Conservation (phyloP, 2,329 filamentous ascomycete genomes). For the Verruconis gallopava region DNA sequence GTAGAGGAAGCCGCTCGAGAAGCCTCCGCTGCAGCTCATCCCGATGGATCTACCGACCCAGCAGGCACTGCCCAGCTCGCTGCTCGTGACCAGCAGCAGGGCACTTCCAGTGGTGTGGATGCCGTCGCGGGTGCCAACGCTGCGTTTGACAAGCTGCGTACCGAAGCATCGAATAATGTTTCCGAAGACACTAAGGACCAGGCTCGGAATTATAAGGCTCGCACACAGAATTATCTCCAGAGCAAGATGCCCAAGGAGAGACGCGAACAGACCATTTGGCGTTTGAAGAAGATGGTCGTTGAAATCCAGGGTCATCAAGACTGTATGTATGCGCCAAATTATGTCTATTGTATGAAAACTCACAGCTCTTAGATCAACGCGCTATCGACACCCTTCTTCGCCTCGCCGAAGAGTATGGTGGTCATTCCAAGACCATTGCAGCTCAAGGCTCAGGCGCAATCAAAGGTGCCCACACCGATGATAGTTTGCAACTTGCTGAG, state of each 20-base stretch:
- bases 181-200: slow-evolving; percentile 44
- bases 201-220: slow-evolving; percentile 24
- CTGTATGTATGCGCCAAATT: slow-evolving; percentile 38
- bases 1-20: slow-evolving; percentile 46
- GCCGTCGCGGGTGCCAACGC: slow-evolving; percentile 33
- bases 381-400: slow-evolving; percentile 80
- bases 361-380: slow-evolving; percentile 47
- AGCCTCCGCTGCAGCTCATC: slow-evolving; percentile 45
- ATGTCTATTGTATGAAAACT: not conserved
- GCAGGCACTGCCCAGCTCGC: slow-evolving; percentile 39
- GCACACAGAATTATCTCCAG: slow-evolving; percentile 61
- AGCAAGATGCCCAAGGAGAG: slow-evolving; percentile 87
- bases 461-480: slow-evolving; percentile 55
- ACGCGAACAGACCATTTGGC: slow-evolving; percentile 81
- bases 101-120: slow-evolving; percentile 37
- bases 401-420: slow-evolving; percentile 73
- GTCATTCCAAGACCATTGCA: slow-evolving; percentile 55
- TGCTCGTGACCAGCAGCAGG: slow-evolving; percentile 36
- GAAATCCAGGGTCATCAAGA: slow-evolving; percentile 94
- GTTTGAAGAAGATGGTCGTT: slow-evolving; percentile 94
- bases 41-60: slow-evolving; percentile 41
- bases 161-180: slow-evolving; percentile 48
- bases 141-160: slow-evolving; percentile 34
- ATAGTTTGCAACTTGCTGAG: slow-evolving; percentile 58
- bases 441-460: slow-evolving; percentile 54